phyloP scores from a whole-genome alignment of 164 flowering plant species.

The Tinospora cordifolia region DNA sequence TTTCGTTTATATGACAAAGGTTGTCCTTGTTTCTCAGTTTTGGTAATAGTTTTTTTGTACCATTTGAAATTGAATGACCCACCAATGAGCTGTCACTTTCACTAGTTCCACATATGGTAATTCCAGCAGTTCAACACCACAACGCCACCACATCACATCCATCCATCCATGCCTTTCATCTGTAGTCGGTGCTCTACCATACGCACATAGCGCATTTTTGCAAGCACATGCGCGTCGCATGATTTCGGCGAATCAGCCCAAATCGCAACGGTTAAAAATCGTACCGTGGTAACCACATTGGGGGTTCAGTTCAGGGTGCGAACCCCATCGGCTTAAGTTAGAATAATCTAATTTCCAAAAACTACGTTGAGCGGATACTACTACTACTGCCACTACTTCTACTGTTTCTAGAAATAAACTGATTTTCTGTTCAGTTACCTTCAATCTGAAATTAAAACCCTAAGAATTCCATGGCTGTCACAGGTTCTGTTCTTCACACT shows the following conservation, averaged over 20 bases:
- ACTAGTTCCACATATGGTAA: too few relatives aligned
- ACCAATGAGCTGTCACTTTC: too few relatives aligned
- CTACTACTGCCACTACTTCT: too few relatives aligned
- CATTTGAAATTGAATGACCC: too few relatives aligned
- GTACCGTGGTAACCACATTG: not conserved
- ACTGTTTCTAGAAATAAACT: too few relatives aligned
- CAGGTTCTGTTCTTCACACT: slow-evolving; percentile 22
- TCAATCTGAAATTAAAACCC: slow-evolving; percentile 5
- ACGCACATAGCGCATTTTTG: not conserved
- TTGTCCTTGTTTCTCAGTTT: too few relatives aligned
- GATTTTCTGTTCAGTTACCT: slow-evolving; percentile 6
- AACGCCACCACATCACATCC: too few relatives aligned
- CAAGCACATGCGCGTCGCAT: too few relatives aligned
- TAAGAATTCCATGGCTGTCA: slow-evolving; percentile 4
- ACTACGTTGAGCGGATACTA: slow-evolving; percentile 17
- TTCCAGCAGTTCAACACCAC: too few relatives aligned
- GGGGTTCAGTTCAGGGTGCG: not conserved
- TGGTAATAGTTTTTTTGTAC: too few relatives aligned
- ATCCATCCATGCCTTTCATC: too few relatives aligned
- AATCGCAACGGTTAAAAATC: not conserved
- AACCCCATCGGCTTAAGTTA: slow-evolving; percentile 10
- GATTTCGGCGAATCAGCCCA: not conserved
- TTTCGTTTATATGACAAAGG: too few relatives aligned
- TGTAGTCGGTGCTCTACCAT: not conserved
- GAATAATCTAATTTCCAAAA: not conserved